Percentiles rank a stretch among this genome's conserved stretches.
These are phyloP conservation scores for Flaveria bidentis DNA, from an alignment of 129 eudicot species.

Conservation along the genomic window DNA sequence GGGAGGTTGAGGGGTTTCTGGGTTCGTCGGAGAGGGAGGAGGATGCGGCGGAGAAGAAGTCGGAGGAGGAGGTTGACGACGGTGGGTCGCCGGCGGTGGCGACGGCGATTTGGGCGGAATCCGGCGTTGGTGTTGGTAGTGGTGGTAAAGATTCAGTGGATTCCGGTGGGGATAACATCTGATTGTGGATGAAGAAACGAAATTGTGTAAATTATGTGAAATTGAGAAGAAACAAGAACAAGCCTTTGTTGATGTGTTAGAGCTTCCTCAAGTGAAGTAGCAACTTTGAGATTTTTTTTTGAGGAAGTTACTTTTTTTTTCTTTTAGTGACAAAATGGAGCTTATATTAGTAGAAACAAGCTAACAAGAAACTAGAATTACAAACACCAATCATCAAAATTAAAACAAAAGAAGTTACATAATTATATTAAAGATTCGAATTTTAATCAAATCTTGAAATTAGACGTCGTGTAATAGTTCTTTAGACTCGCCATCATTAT, in stretches of 20 bases:
- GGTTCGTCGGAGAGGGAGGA: slow-evolving; percentile 23
- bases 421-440: no score
- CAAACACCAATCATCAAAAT: no score
- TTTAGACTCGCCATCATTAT: no score
- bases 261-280: slow-evolving; percentile 16
- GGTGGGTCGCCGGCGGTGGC: slow-evolving; percentile 41
- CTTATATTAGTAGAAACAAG: no score
- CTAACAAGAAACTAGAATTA: no score
- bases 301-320: neutral
- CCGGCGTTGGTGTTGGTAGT: slow-evolving; percentile 13
- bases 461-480: no score
- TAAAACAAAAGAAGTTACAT: no score
- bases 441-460: no score
- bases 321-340: no score
- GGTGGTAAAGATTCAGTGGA: slow-evolving; percentile 22
- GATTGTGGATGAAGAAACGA: neutral
- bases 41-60: slow-evolving; percentile 38
- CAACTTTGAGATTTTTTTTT: slow-evolving; percentile 1
- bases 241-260: neutral
- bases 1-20: slow-evolving; percentile 26
- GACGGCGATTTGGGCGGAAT: slow-evolving; percentile 17
- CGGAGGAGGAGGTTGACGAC: slow-evolving; percentile 46
- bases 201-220: slow-evolving; percentile 3
- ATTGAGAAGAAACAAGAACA: neutral
- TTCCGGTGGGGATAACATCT: slow-evolving; percentile 30